These are phyloP conservation scores for Gnomoniopsis smithogilvyi DNA, from an alignment of 2,329 filamentous ascomycete genomes.

Conservation along the genomic window DNA sequence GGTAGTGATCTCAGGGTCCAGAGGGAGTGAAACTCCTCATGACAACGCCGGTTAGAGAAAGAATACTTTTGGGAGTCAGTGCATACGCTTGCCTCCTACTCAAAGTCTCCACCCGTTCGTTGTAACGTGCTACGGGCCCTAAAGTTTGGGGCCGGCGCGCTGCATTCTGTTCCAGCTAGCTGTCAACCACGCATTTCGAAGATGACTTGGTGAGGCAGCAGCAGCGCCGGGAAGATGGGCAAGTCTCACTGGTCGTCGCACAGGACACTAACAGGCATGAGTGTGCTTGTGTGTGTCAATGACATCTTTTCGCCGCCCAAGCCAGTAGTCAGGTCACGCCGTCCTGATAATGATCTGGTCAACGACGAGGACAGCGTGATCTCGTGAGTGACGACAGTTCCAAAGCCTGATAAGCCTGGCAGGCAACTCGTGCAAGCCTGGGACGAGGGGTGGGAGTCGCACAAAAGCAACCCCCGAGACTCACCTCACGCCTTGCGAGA, in stretches of 20 bases:
- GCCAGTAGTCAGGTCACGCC: background rate
- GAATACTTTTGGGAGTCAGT: background rate
- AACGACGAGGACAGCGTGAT: background rate
- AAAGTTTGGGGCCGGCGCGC: constrained; percentile 11
- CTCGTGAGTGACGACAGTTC: too few relatives aligned
- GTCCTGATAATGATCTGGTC: background rate
- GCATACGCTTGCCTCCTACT: background rate
- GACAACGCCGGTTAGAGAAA: constrained; percentile 11
- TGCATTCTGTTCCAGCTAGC: constrained; percentile 7
- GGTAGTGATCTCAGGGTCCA: constrained; percentile 4
- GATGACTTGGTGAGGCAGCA: constrained; percentile 6
- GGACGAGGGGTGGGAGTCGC: background rate
- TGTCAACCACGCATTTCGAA: constrained; percentile 10
- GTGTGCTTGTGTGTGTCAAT: background rate
- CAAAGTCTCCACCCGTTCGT: constrained; percentile 14
- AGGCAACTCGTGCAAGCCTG: background rate
- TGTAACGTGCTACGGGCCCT: constrained; percentile 12
- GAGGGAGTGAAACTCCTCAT: background rate
- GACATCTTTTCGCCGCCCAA: background rate
- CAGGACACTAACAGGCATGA: background rate
- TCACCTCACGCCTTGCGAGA: constrained; percentile 13
- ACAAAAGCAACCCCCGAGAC: background rate
- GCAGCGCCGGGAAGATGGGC: constrained; percentile 5
- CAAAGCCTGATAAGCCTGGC: background rate
- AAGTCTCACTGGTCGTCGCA: constrained; percentile 10